These are phyloP conservation scores for Sporodiniella umbellata DNA, from an alignment of 371 early-diverging fungal species.

Conservation along the genomic window DNA sequence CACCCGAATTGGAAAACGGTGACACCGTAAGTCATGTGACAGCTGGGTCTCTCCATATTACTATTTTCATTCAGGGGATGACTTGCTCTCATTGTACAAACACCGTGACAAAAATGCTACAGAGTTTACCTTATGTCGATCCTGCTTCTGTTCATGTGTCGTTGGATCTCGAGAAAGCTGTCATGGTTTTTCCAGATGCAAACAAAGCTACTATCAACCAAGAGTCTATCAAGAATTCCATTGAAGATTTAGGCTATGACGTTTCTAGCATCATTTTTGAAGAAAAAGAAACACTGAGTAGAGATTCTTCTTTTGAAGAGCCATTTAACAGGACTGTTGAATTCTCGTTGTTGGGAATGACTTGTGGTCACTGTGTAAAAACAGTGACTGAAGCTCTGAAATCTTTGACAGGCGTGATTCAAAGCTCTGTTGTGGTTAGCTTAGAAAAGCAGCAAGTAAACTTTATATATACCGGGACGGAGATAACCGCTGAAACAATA, in stretches of 20 bases:
- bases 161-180: slow-evolving; percentile 38
- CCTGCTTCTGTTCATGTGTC: slow-evolving; percentile 38
- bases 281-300: background rate
- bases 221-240: slow-evolving; percentile 35
- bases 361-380: slow-evolving; percentile 75
- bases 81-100: slow-evolving; percentile 82
- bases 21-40: background rate
- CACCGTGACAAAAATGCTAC: slow-evolving; percentile 63
- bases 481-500: slow-evolving; percentile 22
- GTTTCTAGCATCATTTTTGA: slow-evolving; percentile 23
- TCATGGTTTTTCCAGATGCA: slow-evolving; percentile 27
- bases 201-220: slow-evolving; percentile 5
- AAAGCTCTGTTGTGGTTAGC: slow-evolving; percentile 43
- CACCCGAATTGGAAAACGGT: slow-evolving; percentile 3
- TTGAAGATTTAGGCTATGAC: slow-evolving; percentile 70
- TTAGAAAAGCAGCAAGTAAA: slow-evolving; percentile 39
- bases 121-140: slow-evolving; percentile 51
- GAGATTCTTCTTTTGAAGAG: background rate
- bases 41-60: background rate
- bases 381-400: slow-evolving; percentile 51
- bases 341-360: slow-evolving; percentile 71
- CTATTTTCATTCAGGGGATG: slow-evolving; percentile 66
- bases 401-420: slow-evolving; percentile 47
- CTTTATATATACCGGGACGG: slow-evolving; percentile 36
- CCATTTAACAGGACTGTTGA: slow-evolving; percentile 6